A percentile compares a stretch with the other conserved stretches of the same genome.
phyloP scores from a whole-genome alignment of 164 flowering plant species.

The Pachysandra terminalis region DNA sequence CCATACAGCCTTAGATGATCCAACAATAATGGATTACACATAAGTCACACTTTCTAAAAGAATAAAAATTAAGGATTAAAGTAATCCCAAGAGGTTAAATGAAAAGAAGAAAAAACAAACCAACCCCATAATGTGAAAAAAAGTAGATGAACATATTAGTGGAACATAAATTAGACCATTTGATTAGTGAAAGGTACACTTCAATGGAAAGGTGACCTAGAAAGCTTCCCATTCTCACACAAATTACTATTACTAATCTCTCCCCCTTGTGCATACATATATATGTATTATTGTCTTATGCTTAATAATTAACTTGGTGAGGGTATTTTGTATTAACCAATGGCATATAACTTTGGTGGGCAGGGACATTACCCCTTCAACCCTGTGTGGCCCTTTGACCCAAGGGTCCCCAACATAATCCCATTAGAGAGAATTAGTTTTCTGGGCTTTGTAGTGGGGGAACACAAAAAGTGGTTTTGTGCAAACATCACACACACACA shows the following conservation, averaged over 20 bases:
- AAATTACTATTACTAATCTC: background rate
- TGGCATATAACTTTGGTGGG: background rate
- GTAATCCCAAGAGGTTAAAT: background rate
- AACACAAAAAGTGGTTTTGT: background rate
- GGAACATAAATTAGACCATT: background rate
- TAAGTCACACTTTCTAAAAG: background rate
- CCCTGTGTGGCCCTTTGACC: background rate
- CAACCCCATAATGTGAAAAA: background rate
- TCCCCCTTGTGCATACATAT: too few species aligned
- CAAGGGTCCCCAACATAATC: background rate
- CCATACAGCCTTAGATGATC: background rate
- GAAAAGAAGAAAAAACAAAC: background rate
- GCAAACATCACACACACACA: background rate
- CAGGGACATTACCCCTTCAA: background rate
- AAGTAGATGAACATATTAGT: background rate
- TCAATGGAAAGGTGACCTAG: background rate
- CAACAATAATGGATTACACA: background rate
- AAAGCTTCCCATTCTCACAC: conserved; percentile 1
- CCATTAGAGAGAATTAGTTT: background rate
- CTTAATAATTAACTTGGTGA: too few species aligned
- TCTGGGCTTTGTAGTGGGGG: background rate
- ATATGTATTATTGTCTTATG: too few species aligned
- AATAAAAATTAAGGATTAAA: background rate
- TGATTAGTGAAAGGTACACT: background rate
- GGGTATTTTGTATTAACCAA: background rate